Evolutionary conservation across 805 yeast genomes (phyloP).

Genomic region (Saccharomycopsis guyanensis): DNA sequence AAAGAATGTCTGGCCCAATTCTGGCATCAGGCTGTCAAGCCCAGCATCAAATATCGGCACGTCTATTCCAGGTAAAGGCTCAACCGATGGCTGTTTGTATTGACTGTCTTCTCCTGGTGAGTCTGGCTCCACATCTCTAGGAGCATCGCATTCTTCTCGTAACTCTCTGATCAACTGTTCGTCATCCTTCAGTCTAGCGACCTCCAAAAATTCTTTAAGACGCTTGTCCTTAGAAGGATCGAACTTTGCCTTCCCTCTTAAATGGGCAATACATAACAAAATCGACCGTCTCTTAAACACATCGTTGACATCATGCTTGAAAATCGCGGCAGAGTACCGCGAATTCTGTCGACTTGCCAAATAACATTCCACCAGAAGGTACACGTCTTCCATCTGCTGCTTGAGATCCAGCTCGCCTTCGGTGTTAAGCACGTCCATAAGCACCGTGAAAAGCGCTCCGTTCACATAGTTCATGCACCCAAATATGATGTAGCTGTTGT

Average conservation of each 20-base stretch:
- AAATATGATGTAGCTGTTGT: slow-evolving; percentile 4
- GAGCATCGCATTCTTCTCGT: not conserved
- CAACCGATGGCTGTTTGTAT: not conserved
- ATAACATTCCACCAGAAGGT: slow-evolving; percentile 14
- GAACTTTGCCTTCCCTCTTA: slow-evolving; percentile 4
- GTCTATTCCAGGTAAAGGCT: not conserved
- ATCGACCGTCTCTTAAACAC: slow-evolving; percentile 10
- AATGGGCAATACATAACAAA: slow-evolving; percentile 12
- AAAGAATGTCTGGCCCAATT: not conserved
- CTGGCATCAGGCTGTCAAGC: not conserved
- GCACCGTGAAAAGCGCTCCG: slow-evolving; percentile 14
- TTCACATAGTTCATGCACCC: slow-evolving; percentile 7
- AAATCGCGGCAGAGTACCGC: not conserved
- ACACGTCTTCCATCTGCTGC: slow-evolving; percentile 7
- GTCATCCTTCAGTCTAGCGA: not conserved
- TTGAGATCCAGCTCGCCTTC: not conserved
- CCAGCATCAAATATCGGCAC: too few species aligned
- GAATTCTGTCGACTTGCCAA: not conserved
- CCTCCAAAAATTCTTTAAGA: not conserved
- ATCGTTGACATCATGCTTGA: slow-evolving; percentile 9
- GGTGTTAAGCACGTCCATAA: slow-evolving; percentile 3
- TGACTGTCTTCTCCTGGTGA: not conserved
- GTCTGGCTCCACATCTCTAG: not conserved
- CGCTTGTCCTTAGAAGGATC: slow-evolving; percentile 6
- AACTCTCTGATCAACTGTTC: not conserved